Evolutionary conservation across 2,329 filamentous ascomycete species (phyloP), one percentile per base, ranked within the genome.

Genomic region (Ophiosphaerella herpotricha): DNA sequence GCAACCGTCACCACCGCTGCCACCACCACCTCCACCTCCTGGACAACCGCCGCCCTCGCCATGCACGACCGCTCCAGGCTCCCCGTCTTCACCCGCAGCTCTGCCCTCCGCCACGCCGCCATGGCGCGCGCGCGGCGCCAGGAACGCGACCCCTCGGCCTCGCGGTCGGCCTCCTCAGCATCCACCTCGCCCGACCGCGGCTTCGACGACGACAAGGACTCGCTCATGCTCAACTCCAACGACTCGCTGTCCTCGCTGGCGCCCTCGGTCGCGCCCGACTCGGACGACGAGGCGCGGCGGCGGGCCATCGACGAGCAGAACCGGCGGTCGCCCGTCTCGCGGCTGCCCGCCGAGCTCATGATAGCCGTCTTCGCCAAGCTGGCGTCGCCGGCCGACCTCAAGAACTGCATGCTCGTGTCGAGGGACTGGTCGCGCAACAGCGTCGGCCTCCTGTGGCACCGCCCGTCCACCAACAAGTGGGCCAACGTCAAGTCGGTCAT

Each of bases 191-290:
- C 89, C 38, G 84, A 82, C 43, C 85, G 88, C 44, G 85, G 85
- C 70, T 88, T 91, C 68, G 91, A 95, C 75, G 89, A 92, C 68
- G 93, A 97, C 75, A 96, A 91, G 61, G 93, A 97, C 76, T 96
- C 94, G 74, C 94, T 94, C 74, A 87, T 89, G 71, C 84, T 82
- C 49, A 87, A 89, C 60, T 74, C 80, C 64, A 96, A 97, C 77
- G 93, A 97, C 76, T 97, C 93, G 4, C 84, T 94, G 71, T 97
- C 93, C 1, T 97, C 93, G 1, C 82, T 97, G 48, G 91, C 91
- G 45, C 85, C 91, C 31, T 88, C 89, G 39, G 88, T 88, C 52
- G 82, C 91, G 51, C 86, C 90, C 63, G 88, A 92, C 86, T 80
- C 85, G 83, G 64, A 84, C 85, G 61, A 91, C 86, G 82, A 86